These are phyloP conservation scores for Coprinellus micaceus DNA, from an alignment of 768 basidiomycete genomes.

Conservation along the genomic window DNA sequence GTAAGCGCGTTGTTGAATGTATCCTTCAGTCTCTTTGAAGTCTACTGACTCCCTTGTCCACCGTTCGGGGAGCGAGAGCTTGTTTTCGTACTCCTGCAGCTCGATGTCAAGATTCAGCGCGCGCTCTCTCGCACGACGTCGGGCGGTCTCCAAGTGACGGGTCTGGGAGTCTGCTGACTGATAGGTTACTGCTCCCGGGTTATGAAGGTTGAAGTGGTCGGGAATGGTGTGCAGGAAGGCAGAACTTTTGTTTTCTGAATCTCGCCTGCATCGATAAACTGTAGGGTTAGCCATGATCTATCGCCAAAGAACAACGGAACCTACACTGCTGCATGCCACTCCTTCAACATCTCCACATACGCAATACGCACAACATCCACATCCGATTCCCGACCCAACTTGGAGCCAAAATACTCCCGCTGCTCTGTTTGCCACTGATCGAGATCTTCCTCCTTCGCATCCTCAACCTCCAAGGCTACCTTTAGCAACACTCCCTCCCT, in stretches of 20 bases:
- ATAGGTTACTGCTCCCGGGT: neutral
- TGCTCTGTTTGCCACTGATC: slow-evolving; percentile 20
- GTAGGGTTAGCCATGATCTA: neutral
- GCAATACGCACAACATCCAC: slow-evolving; percentile 16
- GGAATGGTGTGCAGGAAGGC: neutral
- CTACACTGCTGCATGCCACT: neutral
- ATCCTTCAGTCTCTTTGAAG: slow-evolving; percentile 9
- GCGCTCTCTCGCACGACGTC: neutral
- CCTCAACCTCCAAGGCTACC: slow-evolving; percentile 6
- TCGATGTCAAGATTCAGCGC: neutral
- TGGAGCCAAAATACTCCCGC: slow-evolving; percentile 11
- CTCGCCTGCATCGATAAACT: neutral
- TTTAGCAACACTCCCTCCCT: neutral
- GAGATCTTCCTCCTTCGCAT: slow-evolving; percentile 8
- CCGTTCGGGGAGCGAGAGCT: slow-evolving; percentile 4
- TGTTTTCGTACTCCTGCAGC: neutral
- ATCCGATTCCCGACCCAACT: slow-evolving; percentile 11
- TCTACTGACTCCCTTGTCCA: slow-evolving; percentile 5
- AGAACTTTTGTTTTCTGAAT: neutral
- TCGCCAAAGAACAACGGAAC: neutral
- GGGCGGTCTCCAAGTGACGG: neutral
- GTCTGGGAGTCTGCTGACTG: neutral
- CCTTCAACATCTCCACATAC: slow-evolving; percentile 15
- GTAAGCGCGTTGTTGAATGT: slow-evolving; percentile 9
- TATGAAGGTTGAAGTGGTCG: neutral